Evolutionary conservation across 2,329 filamentous ascomycete genomes (phyloP), one percentile per base, ranked within the genome.

Genomic region (Rutstroemia sp.): DNA sequence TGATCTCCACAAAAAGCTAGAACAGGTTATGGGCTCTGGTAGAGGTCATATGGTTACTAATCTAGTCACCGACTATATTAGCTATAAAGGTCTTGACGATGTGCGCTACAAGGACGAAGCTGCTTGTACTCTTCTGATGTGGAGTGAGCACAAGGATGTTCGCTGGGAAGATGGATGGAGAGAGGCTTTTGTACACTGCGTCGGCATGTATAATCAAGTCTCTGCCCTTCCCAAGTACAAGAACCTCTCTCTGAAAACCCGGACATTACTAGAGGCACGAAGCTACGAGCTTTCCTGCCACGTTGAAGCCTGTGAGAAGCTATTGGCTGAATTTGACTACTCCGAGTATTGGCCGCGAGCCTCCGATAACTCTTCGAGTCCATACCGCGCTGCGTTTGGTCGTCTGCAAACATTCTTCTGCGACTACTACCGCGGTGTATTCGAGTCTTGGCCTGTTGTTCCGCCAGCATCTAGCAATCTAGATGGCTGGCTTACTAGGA

Each of bases 181-280:
- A 16, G 85, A 88, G 67, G 78, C 78, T 25, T 89, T 87, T 63
- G 73, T 82, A 6, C 86, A 89, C 65, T 81, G 81, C 60, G 79
- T 79, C 3, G 86, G 86, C 25, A 82, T 87, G 78, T 83, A 78
- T 65, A 73, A 70, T 30, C 60, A 60, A 23, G 68, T 83, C n/a
- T 78, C 83, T 59, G 62, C 63, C 4, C 76, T 74, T 21, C 70
- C 76, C 10, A 84, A 86, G 62, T 88, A 79, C 68, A 76, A 75
- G 57, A 70, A 74, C 48, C 70, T 87, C 23, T 82, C 82, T 1
- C 77, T 82, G 1, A 80, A 85, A 49, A 84, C 85, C 0, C 78
- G 79, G 12, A 79, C 82, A 0, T 76, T 87, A 3, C 73, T 88
- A 0, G 83, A 86, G 46, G 75, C 80, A 16, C 81, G 82, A 1